phyloP scores from a whole-genome alignment of 1,284 basidiomycete species.

The Ceratobasidium sp. region DNA sequence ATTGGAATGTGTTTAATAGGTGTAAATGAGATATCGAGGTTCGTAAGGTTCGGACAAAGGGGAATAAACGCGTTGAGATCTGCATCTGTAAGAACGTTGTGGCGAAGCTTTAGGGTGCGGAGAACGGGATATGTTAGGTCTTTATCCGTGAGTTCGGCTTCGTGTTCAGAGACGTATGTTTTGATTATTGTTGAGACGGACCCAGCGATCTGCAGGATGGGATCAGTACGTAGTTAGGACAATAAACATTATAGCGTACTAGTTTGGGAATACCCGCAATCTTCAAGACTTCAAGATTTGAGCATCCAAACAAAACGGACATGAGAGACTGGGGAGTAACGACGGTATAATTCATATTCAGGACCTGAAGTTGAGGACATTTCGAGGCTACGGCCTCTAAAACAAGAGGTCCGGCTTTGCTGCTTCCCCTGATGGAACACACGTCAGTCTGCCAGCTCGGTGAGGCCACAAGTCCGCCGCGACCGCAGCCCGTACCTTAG shows the following conservation, averaged over 20 bases:
- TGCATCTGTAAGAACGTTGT: slow-evolving; percentile 59
- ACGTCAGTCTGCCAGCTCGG: not conserved
- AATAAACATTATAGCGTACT: slow-evolving; percentile 55
- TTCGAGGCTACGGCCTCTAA: slow-evolving; percentile 57
- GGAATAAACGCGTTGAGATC: slow-evolving; percentile 60
- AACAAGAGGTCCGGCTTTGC: slow-evolving; percentile 65
- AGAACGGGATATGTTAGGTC: slow-evolving; percentile 19
- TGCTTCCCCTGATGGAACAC: slow-evolving; percentile 62
- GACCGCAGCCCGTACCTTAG: slow-evolving; percentile 60
- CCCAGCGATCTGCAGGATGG: slow-evolving; percentile 63
- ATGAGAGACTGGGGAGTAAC: slow-evolving; percentile 62
- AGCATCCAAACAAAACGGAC: slow-evolving; percentile 59
- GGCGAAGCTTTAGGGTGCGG: slow-evolving; percentile 67
- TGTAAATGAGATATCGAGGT: slow-evolving; percentile 74
- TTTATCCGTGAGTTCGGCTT: not conserved
- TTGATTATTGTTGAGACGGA: slow-evolving; percentile 57
- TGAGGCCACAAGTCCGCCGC: not conserved
- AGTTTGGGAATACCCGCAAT: slow-evolving; percentile 69
- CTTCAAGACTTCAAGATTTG: slow-evolving; percentile 66
- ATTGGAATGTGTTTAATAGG: slow-evolving; percentile 56
- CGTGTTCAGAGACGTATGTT: not conserved
- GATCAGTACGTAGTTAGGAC: slow-evolving; percentile 19
- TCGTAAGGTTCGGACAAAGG: slow-evolving; percentile 62
- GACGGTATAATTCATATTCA: slow-evolving; percentile 73
- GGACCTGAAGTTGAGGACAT: slow-evolving; percentile 59